A percentile compares a stretch with the other conserved stretches of the same genome.
These are phyloP conservation scores for Tylopilus cervinicoccineus DNA, from an alignment of 768 basidiomycete genomes.

Conservation along the genomic window DNA sequence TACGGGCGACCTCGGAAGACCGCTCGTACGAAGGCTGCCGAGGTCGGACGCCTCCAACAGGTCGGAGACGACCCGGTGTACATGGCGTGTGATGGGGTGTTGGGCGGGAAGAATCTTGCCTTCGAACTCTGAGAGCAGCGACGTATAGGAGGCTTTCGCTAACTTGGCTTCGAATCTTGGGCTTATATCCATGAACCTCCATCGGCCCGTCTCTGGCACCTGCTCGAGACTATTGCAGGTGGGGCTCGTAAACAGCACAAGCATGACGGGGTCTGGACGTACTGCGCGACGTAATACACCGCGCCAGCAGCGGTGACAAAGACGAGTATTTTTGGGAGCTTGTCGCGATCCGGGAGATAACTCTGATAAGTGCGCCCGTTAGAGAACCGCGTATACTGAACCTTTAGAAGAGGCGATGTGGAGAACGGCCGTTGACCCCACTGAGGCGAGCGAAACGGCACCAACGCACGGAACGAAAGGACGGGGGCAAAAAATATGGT, in stretches of 20 bases:
- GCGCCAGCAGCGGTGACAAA: conserved; percentile 19
- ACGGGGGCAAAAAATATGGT: neutral
- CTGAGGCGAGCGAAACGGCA: neutral
- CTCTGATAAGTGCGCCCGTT: conserved; percentile 2
- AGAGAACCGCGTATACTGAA: conserved; percentile 29
- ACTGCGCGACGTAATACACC: conserved; percentile 30
- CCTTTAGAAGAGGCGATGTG: conserved; percentile 14
- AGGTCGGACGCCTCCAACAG: conserved; percentile 72
- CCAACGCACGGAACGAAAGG: neutral
- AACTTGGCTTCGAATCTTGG: conserved; percentile 54
- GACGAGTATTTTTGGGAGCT: conserved; percentile 10
- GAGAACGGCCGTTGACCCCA: conserved; percentile 17
- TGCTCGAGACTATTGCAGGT: conserved; percentile 60
- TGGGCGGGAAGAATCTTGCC: conserved; percentile 56
- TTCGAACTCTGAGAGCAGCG: conserved; percentile 50
- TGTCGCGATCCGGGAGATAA: conserved; percentile 9
- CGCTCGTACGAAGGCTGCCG: conserved; percentile 44
- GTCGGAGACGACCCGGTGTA: conserved; percentile 63
- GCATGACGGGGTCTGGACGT: conserved; percentile 1
- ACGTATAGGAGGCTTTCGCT: conserved; percentile 35
- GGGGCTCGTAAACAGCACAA: neutral
- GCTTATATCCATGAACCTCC: conserved; percentile 82
- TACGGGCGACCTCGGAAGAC: neutral
- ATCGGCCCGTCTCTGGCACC: conserved; percentile 82
- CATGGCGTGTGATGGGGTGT: conserved; percentile 62